Evolutionary conservation across 495 filamentous ascomycete species (phyloP).

Genomic region (Cairneyella variabilis): DNA sequence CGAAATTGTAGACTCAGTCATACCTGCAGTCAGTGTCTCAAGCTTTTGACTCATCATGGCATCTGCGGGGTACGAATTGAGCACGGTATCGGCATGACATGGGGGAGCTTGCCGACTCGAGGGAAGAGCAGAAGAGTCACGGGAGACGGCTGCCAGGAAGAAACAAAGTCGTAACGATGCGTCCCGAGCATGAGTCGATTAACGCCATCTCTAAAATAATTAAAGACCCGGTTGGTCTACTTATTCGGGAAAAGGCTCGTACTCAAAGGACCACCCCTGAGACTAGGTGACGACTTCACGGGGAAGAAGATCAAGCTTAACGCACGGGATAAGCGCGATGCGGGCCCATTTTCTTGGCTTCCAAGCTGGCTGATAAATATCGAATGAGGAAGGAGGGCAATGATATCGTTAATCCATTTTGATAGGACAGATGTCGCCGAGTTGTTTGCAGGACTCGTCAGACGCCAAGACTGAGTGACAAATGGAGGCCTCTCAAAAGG

Average conservation of each 20-base stretch:
- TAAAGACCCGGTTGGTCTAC: no score
- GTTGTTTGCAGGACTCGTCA: not conserved
- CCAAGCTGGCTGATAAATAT: no score
- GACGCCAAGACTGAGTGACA: not conserved
- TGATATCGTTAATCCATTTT: not conserved
- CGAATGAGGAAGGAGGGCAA: not conserved
- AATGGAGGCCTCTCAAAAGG: not conserved
- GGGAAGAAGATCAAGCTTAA: no score
- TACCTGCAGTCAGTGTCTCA: not conserved
- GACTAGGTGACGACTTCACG: no score
- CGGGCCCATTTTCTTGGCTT: no score
- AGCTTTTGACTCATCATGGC: not conserved
- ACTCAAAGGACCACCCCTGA: no score
- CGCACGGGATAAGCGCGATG: no score
- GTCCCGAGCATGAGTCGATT: not conserved
- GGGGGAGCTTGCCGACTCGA: slow-evolving; percentile 4
- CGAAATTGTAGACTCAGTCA: not conserved
- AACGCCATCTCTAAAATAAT: not conserved
- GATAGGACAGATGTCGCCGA: not conserved
- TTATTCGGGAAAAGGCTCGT: no score
- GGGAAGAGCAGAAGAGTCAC: slow-evolving; percentile 6
- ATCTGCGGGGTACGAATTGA: not conserved
- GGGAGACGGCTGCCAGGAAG: not conserved
- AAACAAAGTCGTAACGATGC: not conserved
- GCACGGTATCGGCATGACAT: not conserved